Base-by-base conservation (phyloP, 352 stramenopile genomes). In the Salisapilia sapeloensis region DNA sequence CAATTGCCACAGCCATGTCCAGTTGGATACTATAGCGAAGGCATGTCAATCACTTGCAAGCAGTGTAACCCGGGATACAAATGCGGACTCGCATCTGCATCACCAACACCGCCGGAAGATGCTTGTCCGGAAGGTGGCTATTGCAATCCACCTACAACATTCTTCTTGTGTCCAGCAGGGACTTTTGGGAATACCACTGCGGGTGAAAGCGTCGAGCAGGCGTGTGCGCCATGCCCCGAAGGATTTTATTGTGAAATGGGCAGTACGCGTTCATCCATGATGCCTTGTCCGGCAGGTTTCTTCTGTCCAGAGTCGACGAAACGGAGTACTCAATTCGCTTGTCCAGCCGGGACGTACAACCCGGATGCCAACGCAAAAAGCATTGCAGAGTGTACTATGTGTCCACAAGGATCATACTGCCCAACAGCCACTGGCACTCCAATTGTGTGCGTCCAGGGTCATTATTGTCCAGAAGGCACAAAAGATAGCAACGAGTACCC, bases 71-170 rank as follows among this genome's bases (percentile, higher is more conserved):
- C 70, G 13, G 75, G 75, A 12, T 90, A 85, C 50, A 82, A 76
- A 35, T 90, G 75, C 36, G 53, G 64, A 3, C 56, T 83, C 18
- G 84, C 74, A 7, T 87, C 80, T 1, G 83, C 54, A 16, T 66
- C 41, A 13, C 61, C 85, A 19, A 89, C 78, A n/a, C 80, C 83
- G 20, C 54, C 52, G 9, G 42, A 76, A 29, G 78, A 81, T 29
- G 77, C 79, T n/a, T 96, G 81, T 33, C 71, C 72, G 0, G 81
- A 91, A 46, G 82, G 81, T 2, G 76, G 72, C 5, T 94, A 92
- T 30, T 93, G 80, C 43, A 91, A 90, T 37, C 77, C 79, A 13
- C 38, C 82, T 1, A 82, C 58, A 5, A 90, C 60, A 0, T 85
- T 87, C 29, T 86, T 85, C 35, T 42, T 71, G 29, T 96, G 84